Base-by-base conservation (phyloP, 768 basidiomycete species). In the Pulveroboletus sp. region DNA sequence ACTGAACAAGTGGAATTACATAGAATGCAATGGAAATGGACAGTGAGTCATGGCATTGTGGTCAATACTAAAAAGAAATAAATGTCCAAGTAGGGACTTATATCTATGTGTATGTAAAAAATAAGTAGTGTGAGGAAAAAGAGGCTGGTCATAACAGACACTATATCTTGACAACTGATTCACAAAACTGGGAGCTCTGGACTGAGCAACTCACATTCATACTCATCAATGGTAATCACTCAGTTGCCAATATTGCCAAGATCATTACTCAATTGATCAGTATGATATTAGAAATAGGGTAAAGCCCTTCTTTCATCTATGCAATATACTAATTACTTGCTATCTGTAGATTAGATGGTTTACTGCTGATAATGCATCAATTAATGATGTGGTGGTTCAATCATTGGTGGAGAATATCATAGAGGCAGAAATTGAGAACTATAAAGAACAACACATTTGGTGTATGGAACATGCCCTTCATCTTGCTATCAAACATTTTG, bases 331-430 rank as follows among this genome's bases (percentile, higher is more conserved):
- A n/a, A n/a, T n/a, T n/a, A n/a, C n/a, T n/a, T n/a, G n/a, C n/a
- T 36, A 36, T 36, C 11, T n/a, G n/a, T 36, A 45, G 44, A 11
- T 45, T 36, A 34, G 44, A 26, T 45, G 44, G 44, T 45, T 45
- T 14, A 45, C 44, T 17, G 34, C 44, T 10, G 34, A 45, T 12
- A 45, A 45, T 22, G 44, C 44, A 36, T 14, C 44, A 11, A 45
- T 35, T 10, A 45, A 45, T 45, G 34, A 36, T 17, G 17, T 24
- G 8, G 16, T 24, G 19, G 36, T 45, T 12, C 8, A 27, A 6
- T 19, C 23, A 3, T n/a, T 45, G 2, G 34, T 19, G 3, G 44
- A 45, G 11, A n/a, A 12, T 31, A 19, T 45, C 12, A 32, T 34
- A 6, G 34, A 45, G 13, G 34, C 44, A 5, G 24, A 17, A 6